Conservation (phyloP, 2,329 filamentous ascomycete genomes). For the Fusarium sp. region DNA sequence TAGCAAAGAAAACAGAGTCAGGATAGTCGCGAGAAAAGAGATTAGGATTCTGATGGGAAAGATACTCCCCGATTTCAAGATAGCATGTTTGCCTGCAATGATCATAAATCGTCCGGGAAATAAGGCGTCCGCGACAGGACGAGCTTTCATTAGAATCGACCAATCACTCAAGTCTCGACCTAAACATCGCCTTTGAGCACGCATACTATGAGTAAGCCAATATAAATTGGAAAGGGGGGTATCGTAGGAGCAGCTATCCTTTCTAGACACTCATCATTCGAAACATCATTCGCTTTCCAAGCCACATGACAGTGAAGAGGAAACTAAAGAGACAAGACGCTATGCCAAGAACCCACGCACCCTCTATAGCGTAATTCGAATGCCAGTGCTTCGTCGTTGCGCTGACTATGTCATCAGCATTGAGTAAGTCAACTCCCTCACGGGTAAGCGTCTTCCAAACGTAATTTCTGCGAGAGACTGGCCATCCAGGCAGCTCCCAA, state of each 20-base stretch:
- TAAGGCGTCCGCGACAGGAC: no score
- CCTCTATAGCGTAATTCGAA: slow-evolving; percentile 29
- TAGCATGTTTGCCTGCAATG: no score
- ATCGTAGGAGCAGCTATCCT: background rate
- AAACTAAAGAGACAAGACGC: slow-evolving; percentile 32
- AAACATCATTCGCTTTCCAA: slow-evolving; percentile 26
- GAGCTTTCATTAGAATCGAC: no score
- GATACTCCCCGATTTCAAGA: no score
- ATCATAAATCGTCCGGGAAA: no score
- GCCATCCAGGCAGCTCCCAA: slow-evolving; percentile 71
- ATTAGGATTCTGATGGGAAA: no score
- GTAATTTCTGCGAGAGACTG: slow-evolving; percentile 63
- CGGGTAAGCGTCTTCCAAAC: slow-evolving; percentile 66
- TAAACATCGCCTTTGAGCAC: no score
- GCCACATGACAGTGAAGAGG: slow-evolving; percentile 23
- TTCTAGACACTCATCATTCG: background rate
- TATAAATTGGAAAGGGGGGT: background rate
- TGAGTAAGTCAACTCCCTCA: slow-evolving; percentile 69
- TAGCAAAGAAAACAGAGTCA: no score
- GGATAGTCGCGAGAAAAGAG: no score
- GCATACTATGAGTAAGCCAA: no score
- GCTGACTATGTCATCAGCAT: slow-evolving; percentile 69
- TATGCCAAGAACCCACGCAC: slow-evolving; percentile 34
- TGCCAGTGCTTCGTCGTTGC: slow-evolving; percentile 36
- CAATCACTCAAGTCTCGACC: no score